Evolutionary conservation across 2,329 filamentous ascomycete species (phyloP).

Genomic region (Phialophora verrucosa): DNA sequence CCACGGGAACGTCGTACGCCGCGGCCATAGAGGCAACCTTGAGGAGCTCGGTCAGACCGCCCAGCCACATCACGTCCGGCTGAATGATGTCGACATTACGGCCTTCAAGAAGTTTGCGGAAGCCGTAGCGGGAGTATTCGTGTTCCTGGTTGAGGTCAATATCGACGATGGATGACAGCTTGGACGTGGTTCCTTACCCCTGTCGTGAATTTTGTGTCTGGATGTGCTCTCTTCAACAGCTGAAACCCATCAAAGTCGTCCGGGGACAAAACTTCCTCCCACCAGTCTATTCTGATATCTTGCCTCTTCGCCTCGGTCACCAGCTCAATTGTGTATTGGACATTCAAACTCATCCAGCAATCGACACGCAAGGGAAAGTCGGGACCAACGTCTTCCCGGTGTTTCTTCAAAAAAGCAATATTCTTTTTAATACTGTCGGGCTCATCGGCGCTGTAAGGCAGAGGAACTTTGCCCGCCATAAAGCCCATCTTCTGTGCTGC

Average conservation of each 20-base stretch:
- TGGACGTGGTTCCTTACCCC: conserved; percentile 52
- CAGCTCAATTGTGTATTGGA: conserved; percentile 89
- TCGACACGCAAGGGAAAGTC: conserved; percentile 95
- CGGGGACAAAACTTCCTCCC: conserved; percentile 90
- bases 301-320: conserved; percentile 80
- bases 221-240: conserved; percentile 87
- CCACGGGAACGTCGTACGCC: conserved; percentile 91
- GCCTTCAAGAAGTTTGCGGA: conserved; percentile 90
- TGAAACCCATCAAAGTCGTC: conserved; percentile 92
- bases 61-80: conserved; percentile 97
- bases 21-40: conserved; percentile 87
- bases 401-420: conserved; percentile 82
- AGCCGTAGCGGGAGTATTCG: conserved; percentile 92
- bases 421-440: conserved; percentile 83
- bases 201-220: conserved; percentile 89
- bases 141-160: conserved; percentile 64
- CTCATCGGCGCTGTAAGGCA: conserved; percentile 89
- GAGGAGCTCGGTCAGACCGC: conserved; percentile 87
- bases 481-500: conserved; percentile 87
- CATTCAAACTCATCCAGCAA: conserved; percentile 96
- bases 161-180: not conserved
- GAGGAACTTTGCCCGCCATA: conserved; percentile 85
- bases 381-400: conserved; percentile 81
- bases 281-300: conserved; percentile 91
- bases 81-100: conserved; percentile 94